phyloP scores from a whole-genome alignment of 306 rosid genomes.

The Fagus sylvatica region DNA sequence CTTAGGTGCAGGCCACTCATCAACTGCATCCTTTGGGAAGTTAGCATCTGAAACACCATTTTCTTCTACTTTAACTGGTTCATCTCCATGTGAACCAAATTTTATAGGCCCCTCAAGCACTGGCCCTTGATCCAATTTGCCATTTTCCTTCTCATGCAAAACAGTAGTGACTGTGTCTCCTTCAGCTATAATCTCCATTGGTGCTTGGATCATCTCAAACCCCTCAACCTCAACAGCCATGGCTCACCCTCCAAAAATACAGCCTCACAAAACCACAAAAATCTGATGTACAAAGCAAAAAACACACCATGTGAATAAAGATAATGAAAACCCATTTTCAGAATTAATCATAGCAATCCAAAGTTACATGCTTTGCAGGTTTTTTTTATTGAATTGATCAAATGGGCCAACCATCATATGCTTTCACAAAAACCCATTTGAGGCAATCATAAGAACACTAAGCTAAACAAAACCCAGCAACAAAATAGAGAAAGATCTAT shows the following conservation, averaged over 20 bases:
- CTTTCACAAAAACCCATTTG: background rate
- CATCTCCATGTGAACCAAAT: slow-evolving; percentile 88
- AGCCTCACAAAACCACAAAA: slow-evolving; percentile 39
- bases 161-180: slow-evolving; percentile 55
- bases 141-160: slow-evolving; percentile 56
- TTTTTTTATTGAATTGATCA: background rate
- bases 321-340: background rate
- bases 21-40: slow-evolving; percentile 67
- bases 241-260: slow-evolving; percentile 34
- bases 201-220: slow-evolving; percentile 85
- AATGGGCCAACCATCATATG: background rate
- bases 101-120: slow-evolving; percentile 58
- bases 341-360: background rate
- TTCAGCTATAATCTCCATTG: slow-evolving; percentile 44
- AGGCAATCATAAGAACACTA: background rate
- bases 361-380: background rate
- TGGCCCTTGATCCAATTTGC: slow-evolving; percentile 47
- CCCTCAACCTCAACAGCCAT: slow-evolving; percentile 84
- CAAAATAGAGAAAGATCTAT: background rate
- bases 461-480: background rate
- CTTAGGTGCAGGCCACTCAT: slow-evolving; percentile 97
- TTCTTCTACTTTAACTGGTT: slow-evolving; percentile 55
- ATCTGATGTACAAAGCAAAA: slow-evolving; percentile 38
- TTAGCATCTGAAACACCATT: slow-evolving; percentile 44
- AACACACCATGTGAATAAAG: slow-evolving; percentile 1